Evolutionary conservation across 352 stramenopile species (phyloP).

Genomic region (Phytophthora sojae): DNA sequence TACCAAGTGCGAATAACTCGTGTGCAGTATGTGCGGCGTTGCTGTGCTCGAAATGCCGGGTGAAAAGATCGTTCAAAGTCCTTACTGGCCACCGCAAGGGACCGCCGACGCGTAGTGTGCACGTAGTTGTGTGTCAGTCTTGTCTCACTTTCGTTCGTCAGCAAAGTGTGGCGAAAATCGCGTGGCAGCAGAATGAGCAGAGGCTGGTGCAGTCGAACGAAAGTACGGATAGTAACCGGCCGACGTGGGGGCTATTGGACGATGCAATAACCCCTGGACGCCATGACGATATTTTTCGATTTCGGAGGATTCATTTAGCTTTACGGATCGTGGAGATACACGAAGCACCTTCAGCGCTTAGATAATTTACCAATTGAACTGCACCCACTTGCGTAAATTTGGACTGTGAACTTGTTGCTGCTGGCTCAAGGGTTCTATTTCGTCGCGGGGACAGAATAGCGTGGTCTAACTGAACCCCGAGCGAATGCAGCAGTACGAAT

Average conservation of each 20-base stretch:
- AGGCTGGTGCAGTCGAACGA: slow-evolving; percentile 1
- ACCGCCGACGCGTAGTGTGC: slow-evolving; percentile 4
- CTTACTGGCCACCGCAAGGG: slow-evolving; percentile 19
- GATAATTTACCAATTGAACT: not conserved
- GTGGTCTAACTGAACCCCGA: no score
- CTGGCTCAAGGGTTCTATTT: no score
- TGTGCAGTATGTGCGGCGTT: slow-evolving; percentile 18
- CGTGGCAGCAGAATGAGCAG: slow-evolving; percentile 23
- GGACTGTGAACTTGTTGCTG: no score
- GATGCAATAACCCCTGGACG: slow-evolving; percentile 10
- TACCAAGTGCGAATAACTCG: slow-evolving; percentile 4
- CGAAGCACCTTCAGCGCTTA: slow-evolving; percentile 15
- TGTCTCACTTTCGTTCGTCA: slow-evolving; percentile 8
- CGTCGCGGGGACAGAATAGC: no score
- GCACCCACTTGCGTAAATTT: no score
- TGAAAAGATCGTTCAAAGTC: slow-evolving; percentile 21
- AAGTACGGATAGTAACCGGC: slow-evolving; percentile 14
- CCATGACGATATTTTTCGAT: slow-evolving; percentile 22
- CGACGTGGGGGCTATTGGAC: slow-evolving; percentile 20
- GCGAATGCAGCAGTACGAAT: no score
- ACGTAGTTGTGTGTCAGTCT: slow-evolving; percentile 16
- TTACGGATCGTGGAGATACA: slow-evolving; percentile 9
- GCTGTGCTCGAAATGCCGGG: slow-evolving; percentile 18
- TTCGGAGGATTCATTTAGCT: slow-evolving; percentile 15
- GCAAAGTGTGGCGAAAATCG: slow-evolving; percentile 11